Conservation (phyloP, 495 filamentous ascomycete genomes). For the Hypoxylon subgilvum region DNA sequence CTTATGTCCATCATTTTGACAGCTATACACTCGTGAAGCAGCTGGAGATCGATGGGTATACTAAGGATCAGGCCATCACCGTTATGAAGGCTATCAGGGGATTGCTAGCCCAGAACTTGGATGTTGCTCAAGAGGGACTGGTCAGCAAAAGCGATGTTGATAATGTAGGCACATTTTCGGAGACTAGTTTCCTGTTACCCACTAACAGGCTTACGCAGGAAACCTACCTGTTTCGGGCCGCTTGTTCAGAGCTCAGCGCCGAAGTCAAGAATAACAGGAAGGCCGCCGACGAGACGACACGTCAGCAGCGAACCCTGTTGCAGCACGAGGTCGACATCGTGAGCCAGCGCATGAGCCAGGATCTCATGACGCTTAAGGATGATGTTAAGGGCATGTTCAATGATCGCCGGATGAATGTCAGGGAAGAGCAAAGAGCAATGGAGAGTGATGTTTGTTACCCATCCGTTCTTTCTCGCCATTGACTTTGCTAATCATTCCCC, state of each 20-base stretch:
- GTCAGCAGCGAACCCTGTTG: conserved; percentile 79
- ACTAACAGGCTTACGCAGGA: conserved; percentile 54
- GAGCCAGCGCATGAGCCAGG: conserved; percentile 79
- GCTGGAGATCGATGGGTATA: conserved; percentile 73
- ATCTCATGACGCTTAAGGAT: conserved; percentile 79
- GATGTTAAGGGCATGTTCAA: conserved; percentile 95
- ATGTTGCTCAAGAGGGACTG: conserved; percentile 74
- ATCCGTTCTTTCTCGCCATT: not conserved
- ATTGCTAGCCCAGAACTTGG: conserved; percentile 77
- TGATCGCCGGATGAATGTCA: conserved; percentile 89
- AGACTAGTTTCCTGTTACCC: not conserved
- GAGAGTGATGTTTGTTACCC: conserved; percentile 67
- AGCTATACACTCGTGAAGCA: conserved; percentile 84
- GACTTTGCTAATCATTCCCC: conserved; percentile 35
- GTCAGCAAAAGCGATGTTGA: conserved; percentile 59
- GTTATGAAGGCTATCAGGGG: conserved; percentile 87
- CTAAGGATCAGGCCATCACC: conserved; percentile 69
- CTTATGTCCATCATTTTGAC: conserved; percentile 95
- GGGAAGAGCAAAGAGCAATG: conserved; percentile 80
- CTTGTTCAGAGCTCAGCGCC: conserved; percentile 87
- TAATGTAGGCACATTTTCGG: conserved; percentile 37
- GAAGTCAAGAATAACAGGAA: conserved; percentile 70
- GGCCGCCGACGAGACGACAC: conserved; percentile 70
- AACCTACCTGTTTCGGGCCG: conserved; percentile 90
- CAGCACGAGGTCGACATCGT: conserved; percentile 95